Evolutionary conservation across 495 filamentous ascomycete species (phyloP).

Genomic region (Cercophora sp.): DNA sequence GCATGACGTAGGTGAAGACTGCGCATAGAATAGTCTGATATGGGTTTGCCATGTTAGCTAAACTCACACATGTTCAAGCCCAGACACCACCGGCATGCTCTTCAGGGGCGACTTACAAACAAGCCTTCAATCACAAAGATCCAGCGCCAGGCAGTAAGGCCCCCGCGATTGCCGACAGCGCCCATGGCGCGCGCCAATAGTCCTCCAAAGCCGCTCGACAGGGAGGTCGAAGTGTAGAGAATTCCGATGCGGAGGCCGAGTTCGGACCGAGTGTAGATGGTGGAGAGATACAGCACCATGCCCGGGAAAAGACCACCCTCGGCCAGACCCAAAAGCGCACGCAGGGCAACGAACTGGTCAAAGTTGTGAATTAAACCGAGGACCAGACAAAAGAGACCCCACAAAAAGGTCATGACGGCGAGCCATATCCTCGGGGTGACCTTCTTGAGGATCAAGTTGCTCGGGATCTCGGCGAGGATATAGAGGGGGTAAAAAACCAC

Average conservation of each 20-base stretch:
- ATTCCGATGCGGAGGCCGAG: conserved; percentile 51
- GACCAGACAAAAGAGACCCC: conserved; percentile 54
- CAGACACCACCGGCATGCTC: no score
- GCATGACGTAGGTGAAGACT: conserved; percentile 46
- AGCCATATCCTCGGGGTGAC: conserved; percentile 59
- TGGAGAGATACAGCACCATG: conserved; percentile 45
- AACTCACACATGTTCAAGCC: no score
- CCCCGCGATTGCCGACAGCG: conserved; percentile 32
- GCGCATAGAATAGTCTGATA: conserved; percentile 54
- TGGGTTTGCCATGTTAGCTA: no score
- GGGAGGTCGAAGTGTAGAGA: conserved; percentile 50
- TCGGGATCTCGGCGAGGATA: conserved; percentile 66
- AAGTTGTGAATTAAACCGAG: conserved; percentile 76
- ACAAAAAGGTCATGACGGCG: conserved; percentile 50
- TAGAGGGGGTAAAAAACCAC: conserved; percentile 54
- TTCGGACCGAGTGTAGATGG: conserved; percentile 44
- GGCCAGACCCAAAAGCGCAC: conserved; percentile 68
- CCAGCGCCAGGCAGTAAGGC: conserved; percentile 42
- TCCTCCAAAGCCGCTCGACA: conserved; percentile 52
- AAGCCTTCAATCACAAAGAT: conserved; percentile 48
- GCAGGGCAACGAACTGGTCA: conserved; percentile 65
- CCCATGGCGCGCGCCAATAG: conserved; percentile 39
- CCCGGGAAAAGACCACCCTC: conserved; percentile 48
- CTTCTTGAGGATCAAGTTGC: conserved; percentile 78
- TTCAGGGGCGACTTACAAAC: no score